phyloP scores from a whole-genome alignment of 2,329 filamentous ascomycete genomes.

The Stagonosporopsis cucurbitacearum region DNA sequence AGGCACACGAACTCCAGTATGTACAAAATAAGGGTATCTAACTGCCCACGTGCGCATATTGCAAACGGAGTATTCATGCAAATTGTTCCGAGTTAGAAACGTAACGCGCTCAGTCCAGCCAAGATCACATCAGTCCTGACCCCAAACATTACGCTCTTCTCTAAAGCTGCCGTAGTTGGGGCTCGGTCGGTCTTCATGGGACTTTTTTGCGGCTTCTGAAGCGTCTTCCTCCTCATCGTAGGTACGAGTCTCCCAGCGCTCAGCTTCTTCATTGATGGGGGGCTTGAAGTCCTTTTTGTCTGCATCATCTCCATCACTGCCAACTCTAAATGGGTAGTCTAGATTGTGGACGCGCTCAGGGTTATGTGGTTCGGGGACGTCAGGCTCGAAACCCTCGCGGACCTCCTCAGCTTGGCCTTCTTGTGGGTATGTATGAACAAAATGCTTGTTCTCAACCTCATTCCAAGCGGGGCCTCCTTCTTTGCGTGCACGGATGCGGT shows the following conservation, averaged over 20 bases:
- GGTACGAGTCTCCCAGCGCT: conserved; percentile 52
- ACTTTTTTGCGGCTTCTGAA: conserved; percentile 17
- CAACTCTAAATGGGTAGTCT: conserved; percentile 52
- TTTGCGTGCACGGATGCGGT: conserved; percentile 67
- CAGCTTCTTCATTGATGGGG: conserved; percentile 52
- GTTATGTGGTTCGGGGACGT: conserved; percentile 52
- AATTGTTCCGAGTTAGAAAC: neutral
- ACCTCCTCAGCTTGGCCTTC: conserved; percentile 58
- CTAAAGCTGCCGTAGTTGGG: conserved; percentile 52
- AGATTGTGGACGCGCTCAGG: conserved; percentile 54
- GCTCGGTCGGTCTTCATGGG: conserved; percentile 28
- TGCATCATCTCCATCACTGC: conserved; percentile 47
- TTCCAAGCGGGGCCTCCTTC: conserved; percentile 69
- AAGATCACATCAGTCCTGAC: conserved; percentile 22
- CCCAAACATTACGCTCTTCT: conserved; percentile 53
- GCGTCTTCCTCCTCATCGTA: conserved; percentile 33
- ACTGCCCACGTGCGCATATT: conserved; percentile 1
- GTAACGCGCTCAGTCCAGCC: neutral
- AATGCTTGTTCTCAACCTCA: conserved; percentile 61
- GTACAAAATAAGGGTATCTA: conserved; percentile 17
- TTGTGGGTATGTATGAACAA: conserved; percentile 59
- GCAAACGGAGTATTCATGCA: conserved; percentile 3
- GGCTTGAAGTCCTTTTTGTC: conserved; percentile 40
- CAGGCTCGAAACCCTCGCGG: conserved; percentile 62
- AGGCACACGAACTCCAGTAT: conserved; percentile 10